phyloP scores from a whole-genome alignment of 345 rosid genomes.

The Arabidopsis suecica region DNA sequence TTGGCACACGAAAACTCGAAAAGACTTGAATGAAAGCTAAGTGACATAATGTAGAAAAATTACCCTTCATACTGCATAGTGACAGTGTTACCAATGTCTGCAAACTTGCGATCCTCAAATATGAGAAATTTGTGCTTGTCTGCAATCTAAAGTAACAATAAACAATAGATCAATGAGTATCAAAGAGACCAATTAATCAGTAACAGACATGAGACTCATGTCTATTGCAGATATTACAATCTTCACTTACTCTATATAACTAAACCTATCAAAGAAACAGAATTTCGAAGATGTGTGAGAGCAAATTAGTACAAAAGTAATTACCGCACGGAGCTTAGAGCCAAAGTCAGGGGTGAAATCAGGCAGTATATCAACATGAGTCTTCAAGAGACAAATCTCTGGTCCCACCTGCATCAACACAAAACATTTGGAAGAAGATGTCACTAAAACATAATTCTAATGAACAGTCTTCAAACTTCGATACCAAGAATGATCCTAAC shows the following conservation, averaged over 20 bases:
- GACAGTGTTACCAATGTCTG: slow-evolving; percentile 98
- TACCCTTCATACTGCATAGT: slow-evolving; percentile 99
- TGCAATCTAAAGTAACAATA: slow-evolving; percentile 63
- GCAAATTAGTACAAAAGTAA: background rate
- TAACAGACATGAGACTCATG: background rate
- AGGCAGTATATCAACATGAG: slow-evolving; percentile 94
- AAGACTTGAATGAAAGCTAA: slow-evolving; percentile 4
- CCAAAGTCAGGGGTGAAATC: slow-evolving; percentile 96
- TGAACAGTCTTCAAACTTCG: background rate
- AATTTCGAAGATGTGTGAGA: background rate
- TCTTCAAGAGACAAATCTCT: slow-evolving; percentile 91
- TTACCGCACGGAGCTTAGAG: slow-evolving; percentile 81
- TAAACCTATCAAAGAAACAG: slow-evolving; percentile 3
- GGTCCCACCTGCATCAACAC: slow-evolving; percentile 78
- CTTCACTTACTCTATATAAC: background rate
- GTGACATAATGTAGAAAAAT: background rate
- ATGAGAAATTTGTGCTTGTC: slow-evolving; percentile 84
- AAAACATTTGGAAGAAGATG: slow-evolving; percentile 13
- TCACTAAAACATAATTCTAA: slow-evolving; percentile 1
- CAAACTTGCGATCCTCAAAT: slow-evolving; percentile 98
- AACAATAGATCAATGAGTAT: slow-evolving; percentile 18
- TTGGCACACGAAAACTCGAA: background rate
- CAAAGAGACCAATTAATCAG: background rate
- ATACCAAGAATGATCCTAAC: slow-evolving; percentile 38
- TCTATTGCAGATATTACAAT: background rate